Evolutionary conservation across 768 basidiomycete species (phyloP).

Genomic region (Suillus spraguei): DNA sequence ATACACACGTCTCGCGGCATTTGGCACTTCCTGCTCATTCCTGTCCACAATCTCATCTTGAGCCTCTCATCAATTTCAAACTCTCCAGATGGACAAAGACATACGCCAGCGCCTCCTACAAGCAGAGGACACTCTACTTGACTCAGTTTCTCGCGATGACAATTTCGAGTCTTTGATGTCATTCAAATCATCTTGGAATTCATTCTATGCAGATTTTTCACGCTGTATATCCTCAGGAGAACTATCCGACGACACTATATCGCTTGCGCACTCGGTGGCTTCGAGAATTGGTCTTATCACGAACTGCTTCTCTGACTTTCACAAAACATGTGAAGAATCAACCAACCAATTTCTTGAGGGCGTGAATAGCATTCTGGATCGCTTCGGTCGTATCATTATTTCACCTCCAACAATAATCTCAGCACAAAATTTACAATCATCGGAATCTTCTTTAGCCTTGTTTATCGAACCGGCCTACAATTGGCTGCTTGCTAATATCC

Average conservation of each 20-base stretch:
- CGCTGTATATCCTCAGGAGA: background rate
- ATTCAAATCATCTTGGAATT: background rate
- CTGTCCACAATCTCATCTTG: background rate
- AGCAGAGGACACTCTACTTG: background rate
- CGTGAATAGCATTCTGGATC: accelerated
- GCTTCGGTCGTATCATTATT: background rate
- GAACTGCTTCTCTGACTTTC: background rate
- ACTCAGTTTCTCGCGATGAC: background rate
- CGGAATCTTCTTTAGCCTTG: background rate
- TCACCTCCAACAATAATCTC: background rate
- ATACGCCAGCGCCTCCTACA: conserved; percentile 6
- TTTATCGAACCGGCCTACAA: conserved; percentile 28
- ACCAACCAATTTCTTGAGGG: accelerated
- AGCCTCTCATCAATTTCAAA: no score
- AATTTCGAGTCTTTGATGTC: background rate
- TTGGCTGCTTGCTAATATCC: conserved; percentile 50
- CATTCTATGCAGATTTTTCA: background rate
- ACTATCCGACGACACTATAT: background rate
- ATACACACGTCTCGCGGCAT: no score
- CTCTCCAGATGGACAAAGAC: background rate
- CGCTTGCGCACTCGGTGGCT: background rate
- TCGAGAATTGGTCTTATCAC: background rate
- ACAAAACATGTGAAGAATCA: background rate
- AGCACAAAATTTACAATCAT: background rate
- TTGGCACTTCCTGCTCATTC: no score